Base-by-base conservation (phyloP, 345 rosid species). In the Eucalyptus sp. region DNA sequence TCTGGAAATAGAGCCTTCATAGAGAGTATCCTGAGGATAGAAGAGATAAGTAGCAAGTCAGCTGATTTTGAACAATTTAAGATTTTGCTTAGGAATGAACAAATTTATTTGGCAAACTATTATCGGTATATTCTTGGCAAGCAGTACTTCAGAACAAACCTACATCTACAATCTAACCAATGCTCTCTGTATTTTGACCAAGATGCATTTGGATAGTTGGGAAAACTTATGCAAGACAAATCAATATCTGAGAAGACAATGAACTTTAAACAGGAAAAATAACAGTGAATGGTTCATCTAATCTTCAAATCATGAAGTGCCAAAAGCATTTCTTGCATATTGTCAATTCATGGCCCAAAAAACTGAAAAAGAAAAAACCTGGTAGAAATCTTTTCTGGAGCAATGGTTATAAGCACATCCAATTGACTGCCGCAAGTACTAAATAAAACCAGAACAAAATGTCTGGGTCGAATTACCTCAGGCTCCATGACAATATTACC, bases 401-500 rank as follows among this genome's bases (percentile, higher is more conserved):
- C 44, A 60, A 44, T 13, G 86, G 80, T 9, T 7, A 10, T 43
- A 50, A 33, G 10, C 37, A 22, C 51, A n/a, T 49, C 41, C 76
- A 46, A n/a, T 5, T n/a, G 62, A 66, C 16, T 44, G 66, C 80
- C 6, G 6, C 14, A 41, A 43, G 64, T 54, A 62, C 18, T 9
- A 9, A 48, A 58, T 56, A 27, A 27, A 10, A 37, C 88, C 44
- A 41, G 43, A 52, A 46, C 87, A 5, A 43, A 88, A 37, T 84
- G 88, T 31, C 31, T 3, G 27, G 83, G 48, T 6, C 8, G 8
- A 76, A 50, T 50, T 93, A 96, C 99, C 98, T 97, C 99, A 64
- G 94, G 93, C 91, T 96, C 97, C 99, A 96, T 95, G 89, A 97
- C 94, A 14, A 96, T 89, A 86, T 96, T 97, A 88, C 99, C 99